phyloP scores from a whole-genome alignment of 345 rosid species.

The Microthlaspi erraticum region DNA sequence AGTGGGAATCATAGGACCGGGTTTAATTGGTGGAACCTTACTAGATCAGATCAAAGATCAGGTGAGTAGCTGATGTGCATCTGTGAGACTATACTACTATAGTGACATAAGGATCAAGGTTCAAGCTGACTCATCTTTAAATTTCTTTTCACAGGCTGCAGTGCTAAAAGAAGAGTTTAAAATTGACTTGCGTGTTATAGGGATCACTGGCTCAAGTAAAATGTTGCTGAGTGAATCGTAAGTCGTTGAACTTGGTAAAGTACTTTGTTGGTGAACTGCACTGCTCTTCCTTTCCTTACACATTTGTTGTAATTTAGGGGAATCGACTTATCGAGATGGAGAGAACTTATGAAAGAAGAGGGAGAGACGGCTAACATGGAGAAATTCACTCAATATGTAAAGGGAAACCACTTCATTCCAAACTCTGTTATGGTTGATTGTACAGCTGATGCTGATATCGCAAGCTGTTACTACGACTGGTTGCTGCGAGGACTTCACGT shows the following conservation, averaged over 20 bases:
- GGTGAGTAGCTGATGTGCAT: conserved; percentile 48
- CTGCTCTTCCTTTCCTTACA: conserved; percentile 19
- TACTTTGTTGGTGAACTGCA: neutral
- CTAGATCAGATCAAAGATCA: conserved; percentile 95
- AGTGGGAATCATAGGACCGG: conserved; percentile 93
- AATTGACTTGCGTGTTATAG: conserved; percentile 95
- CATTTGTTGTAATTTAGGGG: conserved; percentile 52
- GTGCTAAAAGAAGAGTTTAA: conserved; percentile 94
- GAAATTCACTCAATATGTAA: conserved; percentile 76
- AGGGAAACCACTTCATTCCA: conserved; percentile 88
- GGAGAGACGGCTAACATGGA: conserved; percentile 78
- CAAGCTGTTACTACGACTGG: conserved; percentile 81
- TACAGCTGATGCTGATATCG: conserved; percentile 81
- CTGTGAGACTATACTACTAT: conserved; percentile 2
- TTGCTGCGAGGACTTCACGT: conserved; percentile 82
- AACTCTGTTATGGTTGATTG: conserved; percentile 93
- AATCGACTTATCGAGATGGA: conserved; percentile 81
- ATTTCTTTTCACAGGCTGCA: conserved; percentile 63
- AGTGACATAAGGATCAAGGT: neutral
- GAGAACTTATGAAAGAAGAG: conserved; percentile 63
- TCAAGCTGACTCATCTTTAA: neutral
- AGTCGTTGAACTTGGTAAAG: conserved; percentile 41
- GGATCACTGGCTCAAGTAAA: conserved; percentile 74
- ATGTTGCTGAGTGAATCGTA: conserved; percentile 90
- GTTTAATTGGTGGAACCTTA: conserved; percentile 87